Conservation (phyloP, 331 rosid species). For the Quercus tomentella region DNA sequence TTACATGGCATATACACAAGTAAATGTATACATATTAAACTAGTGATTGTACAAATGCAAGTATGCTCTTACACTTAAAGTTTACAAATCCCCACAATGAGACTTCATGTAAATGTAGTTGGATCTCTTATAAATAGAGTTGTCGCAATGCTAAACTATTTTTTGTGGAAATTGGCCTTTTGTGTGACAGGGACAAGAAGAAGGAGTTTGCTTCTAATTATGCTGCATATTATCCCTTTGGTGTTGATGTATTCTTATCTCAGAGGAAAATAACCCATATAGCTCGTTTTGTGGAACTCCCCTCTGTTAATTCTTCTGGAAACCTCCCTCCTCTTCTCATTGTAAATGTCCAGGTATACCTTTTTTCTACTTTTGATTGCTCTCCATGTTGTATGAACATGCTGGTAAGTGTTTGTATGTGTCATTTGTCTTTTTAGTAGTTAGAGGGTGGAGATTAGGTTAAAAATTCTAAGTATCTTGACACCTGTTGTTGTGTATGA, state of each 20-base stretch:
- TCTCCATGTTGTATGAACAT: not conserved
- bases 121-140: not conserved
- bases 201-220: constrained; percentile 69
- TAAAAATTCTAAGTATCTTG: not conserved
- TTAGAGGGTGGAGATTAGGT: not conserved
- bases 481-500: not conserved
- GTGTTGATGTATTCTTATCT: constrained; percentile 91
- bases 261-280: constrained; percentile 80
- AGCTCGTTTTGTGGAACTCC: constrained; percentile 83
- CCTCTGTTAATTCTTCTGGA: constrained; percentile 44
- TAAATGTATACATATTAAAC: not conserved
- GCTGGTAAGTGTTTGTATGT: not conserved
- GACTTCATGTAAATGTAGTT: not conserved
- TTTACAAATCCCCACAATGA: not conserved
- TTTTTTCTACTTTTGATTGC: not conserved
- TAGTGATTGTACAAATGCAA: not conserved
- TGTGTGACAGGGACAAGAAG: constrained; percentile 76
- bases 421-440: not conserved
- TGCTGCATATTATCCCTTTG: constrained; percentile 93
- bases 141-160: not conserved
- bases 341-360: constrained; percentile 90
- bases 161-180: constrained; percentile 17
- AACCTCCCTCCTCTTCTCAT: constrained; percentile 81
- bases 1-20: no score
- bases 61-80: not conserved